Evolutionary conservation across 176 grass and related monocot species (phyloP).

Genomic region (Hordeum vulgare): DNA sequence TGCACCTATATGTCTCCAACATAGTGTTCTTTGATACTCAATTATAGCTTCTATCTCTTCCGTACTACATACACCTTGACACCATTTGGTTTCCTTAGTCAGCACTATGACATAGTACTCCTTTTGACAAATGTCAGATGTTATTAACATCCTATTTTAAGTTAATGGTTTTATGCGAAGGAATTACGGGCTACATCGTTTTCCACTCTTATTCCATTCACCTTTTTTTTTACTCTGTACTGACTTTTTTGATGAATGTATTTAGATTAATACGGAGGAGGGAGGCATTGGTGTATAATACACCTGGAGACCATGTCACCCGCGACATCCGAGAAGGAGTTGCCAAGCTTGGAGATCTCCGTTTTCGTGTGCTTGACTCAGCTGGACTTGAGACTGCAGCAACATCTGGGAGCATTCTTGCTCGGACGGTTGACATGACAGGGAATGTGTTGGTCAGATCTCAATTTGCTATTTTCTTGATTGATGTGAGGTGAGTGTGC

Average conservation of each 20-base stretch:
- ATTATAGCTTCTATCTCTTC: not conserved
- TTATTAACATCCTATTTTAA: not conserved
- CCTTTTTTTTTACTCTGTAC: not conserved
- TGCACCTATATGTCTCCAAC: not conserved
- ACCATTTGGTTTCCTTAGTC: not conserved
- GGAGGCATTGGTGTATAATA: conserved; percentile 96
- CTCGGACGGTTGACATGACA: conserved; percentile 80
- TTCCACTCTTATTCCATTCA: not conserved
- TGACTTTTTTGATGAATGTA: not conserved
- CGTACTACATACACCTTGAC: not conserved
- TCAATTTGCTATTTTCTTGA: conserved; percentile 91
- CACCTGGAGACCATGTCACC: conserved; percentile 91
- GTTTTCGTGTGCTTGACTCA: conserved; percentile 85
- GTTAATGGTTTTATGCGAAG: not conserved
- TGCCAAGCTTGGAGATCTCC: conserved; percentile 91
- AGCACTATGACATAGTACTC: not conserved
- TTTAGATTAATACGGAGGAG: conserved; percentile 79
- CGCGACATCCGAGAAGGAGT: conserved; percentile 86
- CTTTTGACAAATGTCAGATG: not conserved
- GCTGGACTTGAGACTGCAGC: conserved; percentile 89
- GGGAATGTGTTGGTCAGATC: conserved; percentile 73
- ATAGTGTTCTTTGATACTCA: not conserved
- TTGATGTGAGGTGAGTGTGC: conserved; percentile 76
- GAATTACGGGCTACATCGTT: not conserved
- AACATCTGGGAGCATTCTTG: conserved; percentile 83